These are phyloP conservation scores for Aplosporella prunicola DNA, from an alignment of 2,329 filamentous ascomycete species.

Conservation along the genomic window DNA sequence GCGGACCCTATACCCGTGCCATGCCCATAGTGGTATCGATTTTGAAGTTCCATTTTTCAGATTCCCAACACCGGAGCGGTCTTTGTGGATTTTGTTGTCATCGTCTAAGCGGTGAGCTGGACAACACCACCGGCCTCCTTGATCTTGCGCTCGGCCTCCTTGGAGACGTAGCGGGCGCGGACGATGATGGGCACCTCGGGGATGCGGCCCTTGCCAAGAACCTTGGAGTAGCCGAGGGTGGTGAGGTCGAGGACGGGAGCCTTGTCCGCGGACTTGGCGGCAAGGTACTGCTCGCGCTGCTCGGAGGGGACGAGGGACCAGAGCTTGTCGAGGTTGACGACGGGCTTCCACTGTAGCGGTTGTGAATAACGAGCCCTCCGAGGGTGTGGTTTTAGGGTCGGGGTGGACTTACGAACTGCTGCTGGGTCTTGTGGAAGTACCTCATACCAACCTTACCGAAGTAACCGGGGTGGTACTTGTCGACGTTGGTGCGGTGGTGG, in stretches of 20 bases:
- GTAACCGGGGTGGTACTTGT: constrained; percentile 97
- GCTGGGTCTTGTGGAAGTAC: constrained; percentile 86
- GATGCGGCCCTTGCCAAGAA: constrained; percentile 95
- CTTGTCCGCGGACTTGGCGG: constrained; percentile 72
- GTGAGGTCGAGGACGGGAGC: constrained; percentile 97
- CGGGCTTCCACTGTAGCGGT: constrained; percentile 98
- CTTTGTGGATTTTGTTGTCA: constrained; percentile 9
- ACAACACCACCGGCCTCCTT: constrained; percentile 93
- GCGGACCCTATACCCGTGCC: constrained; percentile 5
- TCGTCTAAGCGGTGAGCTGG: constrained; percentile 75
- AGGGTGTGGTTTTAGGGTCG: constrained; percentile 85
- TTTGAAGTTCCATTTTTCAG: constrained; percentile 9
- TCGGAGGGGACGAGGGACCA: constrained; percentile 92
- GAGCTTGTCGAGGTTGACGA: constrained; percentile 99
- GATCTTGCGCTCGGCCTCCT: constrained; percentile 97
- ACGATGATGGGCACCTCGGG: constrained; percentile 91
- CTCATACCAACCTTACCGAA: constrained; percentile 54
- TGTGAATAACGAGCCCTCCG: constrained; percentile 92
- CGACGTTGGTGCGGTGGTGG: constrained; percentile 90
- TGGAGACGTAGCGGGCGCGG: constrained; percentile 88
- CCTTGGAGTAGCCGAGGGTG: constrained; percentile 93
- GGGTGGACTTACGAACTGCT: no score
- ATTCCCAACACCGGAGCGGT: constrained; percentile 6
- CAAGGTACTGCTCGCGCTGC: constrained; percentile 85
- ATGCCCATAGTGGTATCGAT: constrained; percentile 11